phyloP scores from a whole-genome alignment of 148 eudicot genomes.

The Nepenthes gracilis region DNA sequence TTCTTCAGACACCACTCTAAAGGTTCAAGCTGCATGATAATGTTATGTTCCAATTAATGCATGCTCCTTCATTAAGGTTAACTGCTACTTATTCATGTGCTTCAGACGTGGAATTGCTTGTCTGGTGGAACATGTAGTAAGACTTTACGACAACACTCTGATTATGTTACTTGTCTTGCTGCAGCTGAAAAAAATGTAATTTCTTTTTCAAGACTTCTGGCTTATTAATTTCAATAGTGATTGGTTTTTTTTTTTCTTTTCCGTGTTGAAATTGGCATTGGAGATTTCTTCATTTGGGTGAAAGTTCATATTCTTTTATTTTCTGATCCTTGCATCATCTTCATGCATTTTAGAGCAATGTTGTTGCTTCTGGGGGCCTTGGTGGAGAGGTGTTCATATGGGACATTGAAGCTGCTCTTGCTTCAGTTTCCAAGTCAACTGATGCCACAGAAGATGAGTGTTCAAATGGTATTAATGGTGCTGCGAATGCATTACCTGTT shows the following conservation, averaged over 20 bases:
- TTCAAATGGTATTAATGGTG: conserved; percentile 52
- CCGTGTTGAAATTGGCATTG: conserved; percentile 4
- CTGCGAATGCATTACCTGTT: conserved; percentile 32
- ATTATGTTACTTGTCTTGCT: conserved; percentile 93
- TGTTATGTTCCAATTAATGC: not conserved
- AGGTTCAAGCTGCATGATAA: conserved; percentile 29
- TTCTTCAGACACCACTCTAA: conserved; percentile 88
- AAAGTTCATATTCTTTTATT: conserved; percentile 2
- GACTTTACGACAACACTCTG: conserved; percentile 92
- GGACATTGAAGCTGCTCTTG: conserved; percentile 92
- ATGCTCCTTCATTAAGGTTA: not conserved
- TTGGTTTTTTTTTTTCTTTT: not conserved
- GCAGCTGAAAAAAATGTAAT: conserved; percentile 77
- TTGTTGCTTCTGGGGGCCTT: conserved; percentile 93
- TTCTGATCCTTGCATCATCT: conserved; percentile 15
- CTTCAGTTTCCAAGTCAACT: conserved; percentile 62
- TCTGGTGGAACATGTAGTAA: conserved; percentile 63
- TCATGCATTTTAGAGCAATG: conserved; percentile 52
- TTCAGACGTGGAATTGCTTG: conserved; percentile 71
- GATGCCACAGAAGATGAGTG: conserved; percentile 57
- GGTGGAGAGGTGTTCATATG: conserved; percentile 98
- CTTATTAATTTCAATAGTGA: not conserved
- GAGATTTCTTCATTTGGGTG: conserved; percentile 4
- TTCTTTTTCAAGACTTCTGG: conserved; percentile 3
- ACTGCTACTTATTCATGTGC: conserved; percentile 8